Evolutionary conservation across 108 stramenopile species (phyloP), one percentile per base, ranked within the genome.

Genomic region (Cyclotella baltica): DNA sequence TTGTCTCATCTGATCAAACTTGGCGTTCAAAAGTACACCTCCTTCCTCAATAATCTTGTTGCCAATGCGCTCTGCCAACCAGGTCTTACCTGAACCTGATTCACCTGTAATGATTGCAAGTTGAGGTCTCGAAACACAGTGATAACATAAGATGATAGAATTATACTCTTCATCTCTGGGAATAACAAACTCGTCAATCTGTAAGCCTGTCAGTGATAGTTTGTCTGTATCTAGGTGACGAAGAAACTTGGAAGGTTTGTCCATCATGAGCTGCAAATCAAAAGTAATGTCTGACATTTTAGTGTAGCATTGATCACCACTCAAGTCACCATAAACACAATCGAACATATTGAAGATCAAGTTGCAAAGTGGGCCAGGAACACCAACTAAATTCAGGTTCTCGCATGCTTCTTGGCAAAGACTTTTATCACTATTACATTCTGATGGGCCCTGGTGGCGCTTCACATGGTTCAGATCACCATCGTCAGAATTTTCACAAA

Each of bases 261-360:
- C 69, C 16, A 77, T 10, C 77, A 77, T 77, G 15, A 70, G 52
- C 37, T 70, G 77, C 62, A 77, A 64, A 46, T 77, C 77, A 55
- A 18, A 46, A 18, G 46, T 66, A 13, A 77, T 36, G 64, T 70
- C 77, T 38, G 61, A 36, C 69, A 70, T 77, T 16, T 30, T 30
- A 3, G 46, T 16, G 30, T 64, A 77, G 10, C 66, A 4, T 40
- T 77, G 69, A 38, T 64, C 62, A 35, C 47, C 68, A 52, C 62
- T 70, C 1, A 77, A 38, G 61, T 70, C 69, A 20, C 62, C 51
- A 43, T 64, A 68, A 3, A 28, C 25, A 22, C 62, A 64, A 40
- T 64, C 62, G 19, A 77, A 3, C 77, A 77, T 70, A 16, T 77
- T 70, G 35, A 6, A 46, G 15, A 77, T 38, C 62, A 77, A 70